These are phyloP conservation scores for Acmispon strigosus DNA, from an alignment of 306 rosid genomes.

Conservation along the genomic window DNA sequence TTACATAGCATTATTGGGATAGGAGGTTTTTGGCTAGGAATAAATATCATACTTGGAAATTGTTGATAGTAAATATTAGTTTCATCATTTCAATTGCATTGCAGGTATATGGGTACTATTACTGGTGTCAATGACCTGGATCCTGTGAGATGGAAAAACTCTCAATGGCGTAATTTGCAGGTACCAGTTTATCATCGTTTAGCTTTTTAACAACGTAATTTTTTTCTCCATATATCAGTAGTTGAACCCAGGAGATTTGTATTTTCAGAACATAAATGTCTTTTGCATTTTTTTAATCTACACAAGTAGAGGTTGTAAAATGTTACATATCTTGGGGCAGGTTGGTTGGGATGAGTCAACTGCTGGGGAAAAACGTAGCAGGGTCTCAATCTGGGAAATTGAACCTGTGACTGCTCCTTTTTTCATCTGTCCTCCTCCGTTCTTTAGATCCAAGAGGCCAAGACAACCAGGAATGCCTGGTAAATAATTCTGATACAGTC, in stretches of 20 bases:
- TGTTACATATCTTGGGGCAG: constrained; percentile 28
- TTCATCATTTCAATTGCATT: constrained; percentile 11
- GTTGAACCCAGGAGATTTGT: neutral
- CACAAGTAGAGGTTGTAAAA: neutral
- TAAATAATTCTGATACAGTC: constrained; percentile 10
- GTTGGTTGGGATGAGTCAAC: constrained; percentile 99
- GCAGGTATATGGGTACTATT: constrained; percentile 96
- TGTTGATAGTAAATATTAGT: neutral
- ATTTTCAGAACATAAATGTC: neutral
- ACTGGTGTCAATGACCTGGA: constrained; percentile 91
- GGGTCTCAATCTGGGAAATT: constrained; percentile 96
- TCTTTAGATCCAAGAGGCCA: constrained; percentile 77
- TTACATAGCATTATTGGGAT: neutral
- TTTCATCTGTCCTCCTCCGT: constrained; percentile 92
- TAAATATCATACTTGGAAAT: neutral
- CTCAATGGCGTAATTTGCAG: constrained; percentile 98
- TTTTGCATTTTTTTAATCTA: neutral
- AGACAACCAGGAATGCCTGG: constrained; percentile 96
- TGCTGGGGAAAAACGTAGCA: constrained; percentile 80
- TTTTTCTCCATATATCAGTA: neutral
- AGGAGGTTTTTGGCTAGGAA: neutral
- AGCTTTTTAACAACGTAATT: neutral
- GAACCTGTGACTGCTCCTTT: constrained; percentile 98
- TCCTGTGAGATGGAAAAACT: constrained; percentile 89
- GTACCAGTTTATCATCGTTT: constrained; percentile 26